phyloP scores from a whole-genome alignment of 495 filamentous ascomycete species.

The Penicillium alfredii region DNA sequence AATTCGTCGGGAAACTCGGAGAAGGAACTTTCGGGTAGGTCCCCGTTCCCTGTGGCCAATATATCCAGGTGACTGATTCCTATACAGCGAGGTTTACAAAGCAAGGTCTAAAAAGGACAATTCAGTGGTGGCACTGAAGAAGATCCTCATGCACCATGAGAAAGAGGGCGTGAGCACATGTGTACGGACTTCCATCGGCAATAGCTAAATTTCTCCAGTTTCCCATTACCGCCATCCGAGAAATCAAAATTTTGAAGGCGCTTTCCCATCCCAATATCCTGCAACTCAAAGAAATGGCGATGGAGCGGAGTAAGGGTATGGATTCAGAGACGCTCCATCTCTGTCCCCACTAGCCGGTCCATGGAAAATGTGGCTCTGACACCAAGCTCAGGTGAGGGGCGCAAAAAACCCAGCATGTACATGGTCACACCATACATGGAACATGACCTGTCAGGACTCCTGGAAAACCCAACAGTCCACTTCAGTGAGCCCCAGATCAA shows the following conservation, averaged over 20 bases:
- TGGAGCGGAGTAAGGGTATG: slow-evolving; percentile 72
- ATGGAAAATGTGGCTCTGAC: slow-evolving; percentile 6
- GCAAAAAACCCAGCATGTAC: slow-evolving; percentile 84
- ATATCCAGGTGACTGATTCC: slow-evolving; percentile 8
- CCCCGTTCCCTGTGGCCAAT: too few relatives aligned
- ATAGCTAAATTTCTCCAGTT: slow-evolving; percentile 48
- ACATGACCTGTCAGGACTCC: slow-evolving; percentile 89
- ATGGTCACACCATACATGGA: slow-evolving; percentile 99
- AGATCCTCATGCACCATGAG: slow-evolving; percentile 95
- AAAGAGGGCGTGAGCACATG: slow-evolving; percentile 68
- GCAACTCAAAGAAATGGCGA: slow-evolving; percentile 88
- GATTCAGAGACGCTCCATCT: slow-evolving; percentile 17
- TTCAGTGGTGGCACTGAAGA: slow-evolving; percentile 80
- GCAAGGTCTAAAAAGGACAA: slow-evolving; percentile 70
- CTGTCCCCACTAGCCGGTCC: too few relatives aligned
- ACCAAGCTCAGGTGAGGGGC: slow-evolving; percentile 54
- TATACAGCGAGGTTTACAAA: slow-evolving; percentile 77
- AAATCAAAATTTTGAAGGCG: slow-evolving; percentile 96
- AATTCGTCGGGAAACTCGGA: slow-evolving; percentile 84
- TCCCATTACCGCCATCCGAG: slow-evolving; percentile 92
- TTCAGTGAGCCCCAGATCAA: slow-evolving; percentile 91
- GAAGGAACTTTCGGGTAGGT: slow-evolving; percentile 95
- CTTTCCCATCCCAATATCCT: slow-evolving; percentile 86
- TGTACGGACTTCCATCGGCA: background rate
- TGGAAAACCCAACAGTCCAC: slow-evolving; percentile 86